These are phyloP conservation scores for Xerophyta viscosa DNA, from an alignment of 106 monocot genomes.

Conservation along the genomic window DNA sequence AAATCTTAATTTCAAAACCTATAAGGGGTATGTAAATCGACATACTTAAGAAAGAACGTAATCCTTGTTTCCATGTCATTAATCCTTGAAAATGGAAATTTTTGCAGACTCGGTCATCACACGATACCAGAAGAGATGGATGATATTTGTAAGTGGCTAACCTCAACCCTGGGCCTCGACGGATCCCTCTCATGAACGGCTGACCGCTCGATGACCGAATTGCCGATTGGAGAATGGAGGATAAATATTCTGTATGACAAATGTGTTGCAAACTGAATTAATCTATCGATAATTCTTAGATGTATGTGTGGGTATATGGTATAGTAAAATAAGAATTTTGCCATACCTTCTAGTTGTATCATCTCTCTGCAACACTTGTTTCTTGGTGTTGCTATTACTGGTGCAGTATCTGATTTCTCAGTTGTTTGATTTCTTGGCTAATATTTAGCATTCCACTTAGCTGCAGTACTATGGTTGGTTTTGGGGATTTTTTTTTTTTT, in stretches of 20 bases:
- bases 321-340: too few species aligned
- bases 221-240: neutral
- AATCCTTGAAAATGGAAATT: neutral
- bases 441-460: too few species aligned
- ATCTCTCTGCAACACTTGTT: too few species aligned
- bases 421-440: too few species aligned
- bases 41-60: neutral
- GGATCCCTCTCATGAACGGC: constrained; percentile 13
- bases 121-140: constrained; percentile 93
- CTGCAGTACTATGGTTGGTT: too few species aligned
- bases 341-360: too few species aligned
- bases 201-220: neutral
- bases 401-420: too few species aligned
- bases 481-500: too few species aligned
- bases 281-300: constrained; percentile 2
- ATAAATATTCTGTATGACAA: too few species aligned
- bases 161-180: constrained; percentile 43
- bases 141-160: constrained; percentile 82
- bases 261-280: constrained; percentile 4
- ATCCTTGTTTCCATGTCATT: neutral
- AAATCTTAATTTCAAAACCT: constrained; percentile 52
- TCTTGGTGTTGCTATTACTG: too few species aligned
- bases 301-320: constrained; percentile 17
- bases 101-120: constrained; percentile 82
- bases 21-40: constrained; percentile 25